Evolutionary conservation across 2,329 filamentous ascomycete species (phyloP), one percentile per base, ranked within the genome.

Genomic region (Penicillium sp.): DNA sequence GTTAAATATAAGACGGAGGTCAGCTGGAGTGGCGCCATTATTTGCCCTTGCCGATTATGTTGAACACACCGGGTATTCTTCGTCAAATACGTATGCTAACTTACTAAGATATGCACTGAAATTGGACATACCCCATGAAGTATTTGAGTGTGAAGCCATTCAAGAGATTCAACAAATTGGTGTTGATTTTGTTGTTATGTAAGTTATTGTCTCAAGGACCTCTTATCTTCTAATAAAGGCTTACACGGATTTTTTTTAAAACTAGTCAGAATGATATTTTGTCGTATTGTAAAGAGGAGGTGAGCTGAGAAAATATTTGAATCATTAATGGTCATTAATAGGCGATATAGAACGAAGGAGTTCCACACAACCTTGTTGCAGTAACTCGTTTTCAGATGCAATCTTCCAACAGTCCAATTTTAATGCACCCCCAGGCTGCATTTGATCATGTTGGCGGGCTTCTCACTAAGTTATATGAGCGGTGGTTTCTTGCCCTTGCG

Each of bases 211-310:
- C 5, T 12, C 12, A 6, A 45, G 12, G 20, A 18, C 3, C 16
- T 16, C 16, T 21, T 35, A 8, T 5, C 14, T 26, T 26, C 23
- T 52, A n/a, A n/a, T n/a, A n/a, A n/a, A n/a, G n/a, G n/a, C n/a
- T n/a, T n/a, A n/a, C n/a, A n/a, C n/a, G 8, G 38, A 8, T 38
- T 4, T 21, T 11, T 12, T 24, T 20, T 24, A 2, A 21, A 14
- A 16, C 20, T 24, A 66, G 64, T 18, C 63, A 64, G 59, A 66
- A 65, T 43, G 63, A 65, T 38, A 61, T 65, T 43, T 61, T 65
- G n/a, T 66, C 63, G 33, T 66, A 65, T 56, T 61, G 62, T 50
- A 66, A 64, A 57, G 64, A 66, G 57, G 62, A 65, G 58, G 63
- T 64, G 26, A 51, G 49, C 58, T 4, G 7, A 12, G 16, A n/a